Evolutionary conservation across 768 basidiomycete genomes (phyloP), one percentile per base, ranked within the genome.

Genomic region (Naganishia randhawae): DNA sequence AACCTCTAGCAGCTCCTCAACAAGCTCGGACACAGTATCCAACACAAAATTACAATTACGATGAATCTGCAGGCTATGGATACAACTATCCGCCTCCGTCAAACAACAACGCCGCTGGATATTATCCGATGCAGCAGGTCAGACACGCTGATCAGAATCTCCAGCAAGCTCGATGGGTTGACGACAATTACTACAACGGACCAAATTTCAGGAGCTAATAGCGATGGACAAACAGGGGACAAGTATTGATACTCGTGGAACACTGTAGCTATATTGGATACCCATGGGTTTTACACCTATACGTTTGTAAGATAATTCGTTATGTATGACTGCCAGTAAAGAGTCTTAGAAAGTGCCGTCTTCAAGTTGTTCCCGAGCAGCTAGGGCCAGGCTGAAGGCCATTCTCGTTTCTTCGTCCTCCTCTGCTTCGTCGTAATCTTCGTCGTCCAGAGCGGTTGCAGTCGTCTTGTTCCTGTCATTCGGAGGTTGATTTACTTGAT

Each of bases 111-210:
- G 33, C 48, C 42, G 16, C 39, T 63, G 42, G 35, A n/a, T 51
- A 33, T 31, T 39, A 50, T 11, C 51, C 37, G 2, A 52, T 61
- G 37, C 52, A 55, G 54, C 41, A 71, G 54, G 35, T 57, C 33
- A 33, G 35, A 29, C 62, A 63, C 35, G 54, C 64, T 2, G 8
- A 35, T 11, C 8, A 42, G 10, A 8, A 14, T 25, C 13, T 19
- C 3, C 22, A 42, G 31, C 32, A 32, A 3, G 42, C 35, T 37
- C 50, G 45, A 27, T 75, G 74, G 74, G 74, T 75, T 8, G 74
- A 75, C 62, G 63, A 55, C n/a, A 63, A 48, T 8, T n/a, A 61
- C 25, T 75, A 73, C 39, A 75, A 75, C 54, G 74, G 74, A 11
- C 74, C 71, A 41, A 64, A 75, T 69, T 73, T 61, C 39, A 61